phyloP scores from a whole-genome alignment of 495 filamentous ascomycete genomes.

The Astrothelium macrocarpum region DNA sequence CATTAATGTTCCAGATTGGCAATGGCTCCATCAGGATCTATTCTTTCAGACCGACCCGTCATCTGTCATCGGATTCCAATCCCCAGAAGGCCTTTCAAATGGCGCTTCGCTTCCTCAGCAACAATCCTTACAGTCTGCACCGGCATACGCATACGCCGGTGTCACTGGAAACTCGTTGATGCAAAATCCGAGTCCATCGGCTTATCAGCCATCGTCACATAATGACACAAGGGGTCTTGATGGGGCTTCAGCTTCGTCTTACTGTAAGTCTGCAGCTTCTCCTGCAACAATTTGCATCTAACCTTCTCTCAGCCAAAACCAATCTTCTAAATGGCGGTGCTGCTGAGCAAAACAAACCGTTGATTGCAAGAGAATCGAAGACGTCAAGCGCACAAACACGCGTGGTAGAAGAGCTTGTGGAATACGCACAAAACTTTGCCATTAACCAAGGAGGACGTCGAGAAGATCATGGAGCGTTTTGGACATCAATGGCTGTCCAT shows the following conservation, averaged over 20 bases:
- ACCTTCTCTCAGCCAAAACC: neutral
- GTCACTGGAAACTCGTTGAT: neutral
- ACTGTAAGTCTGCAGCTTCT: neutral
- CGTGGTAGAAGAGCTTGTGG: neutral
- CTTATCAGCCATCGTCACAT: neutral
- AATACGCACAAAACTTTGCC: neutral
- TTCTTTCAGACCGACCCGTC: constrained; percentile 2
- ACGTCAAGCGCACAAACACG: neutral
- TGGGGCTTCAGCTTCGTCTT: neutral
- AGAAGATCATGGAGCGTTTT: constrained; percentile 1
- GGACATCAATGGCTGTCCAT: neutral
- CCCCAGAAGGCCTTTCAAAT: constrained; percentile 1
- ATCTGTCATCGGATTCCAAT: constrained; percentile 3
- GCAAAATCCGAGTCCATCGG: neutral
- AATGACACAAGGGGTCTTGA: neutral
- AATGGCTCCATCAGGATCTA: constrained; percentile 3
- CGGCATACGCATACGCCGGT: neutral
- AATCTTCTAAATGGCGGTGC: neutral
- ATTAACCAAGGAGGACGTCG: neutral
- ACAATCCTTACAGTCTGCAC: neutral
- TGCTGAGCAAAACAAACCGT: neutral
- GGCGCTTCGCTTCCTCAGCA: neutral
- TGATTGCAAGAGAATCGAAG: neutral
- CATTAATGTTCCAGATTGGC: neutral
- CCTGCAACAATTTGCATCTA: too few species aligned